Percentiles rank a stretch among this genome's conserved stretches.
Evolutionary conservation across 2,329 filamentous ascomycete genomes (phyloP).

Genomic region (Pestalotiopsis sp.): DNA sequence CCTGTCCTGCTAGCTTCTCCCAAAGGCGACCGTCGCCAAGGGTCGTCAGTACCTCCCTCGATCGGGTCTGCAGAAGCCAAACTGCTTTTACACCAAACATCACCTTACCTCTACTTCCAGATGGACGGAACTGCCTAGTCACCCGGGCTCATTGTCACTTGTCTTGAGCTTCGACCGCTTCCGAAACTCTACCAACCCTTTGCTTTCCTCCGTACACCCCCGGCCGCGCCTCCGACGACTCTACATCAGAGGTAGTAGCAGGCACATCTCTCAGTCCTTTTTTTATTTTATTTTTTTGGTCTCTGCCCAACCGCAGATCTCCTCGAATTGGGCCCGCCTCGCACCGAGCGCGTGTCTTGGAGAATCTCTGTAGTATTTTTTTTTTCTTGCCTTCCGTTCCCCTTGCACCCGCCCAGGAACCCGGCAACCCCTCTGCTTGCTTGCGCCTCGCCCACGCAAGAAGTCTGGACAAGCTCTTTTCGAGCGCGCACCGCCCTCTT

Average conservation of each 20-base stretch:
- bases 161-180: constrained; percentile 5
- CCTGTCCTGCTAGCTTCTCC: constrained; percentile 16
- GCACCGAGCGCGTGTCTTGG: constrained; percentile 22
- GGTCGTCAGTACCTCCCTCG: constrained; percentile 11
- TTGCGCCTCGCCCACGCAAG: constrained; percentile 17
- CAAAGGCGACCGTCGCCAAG: constrained; percentile 11
- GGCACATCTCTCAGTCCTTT: not conserved
- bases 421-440: constrained; percentile 27
- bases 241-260: constrained; percentile 11
- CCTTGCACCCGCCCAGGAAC: constrained; percentile 24
- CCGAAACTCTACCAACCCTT: constrained; percentile 3
- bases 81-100: constrained; percentile 14
- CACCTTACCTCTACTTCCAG: not conserved
- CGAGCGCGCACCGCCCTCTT: constrained; percentile 4
- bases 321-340: constrained; percentile 25
- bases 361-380: not conserved
- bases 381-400: not conserved
- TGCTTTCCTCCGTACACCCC: constrained; percentile 34
- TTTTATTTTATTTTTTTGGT: constrained; percentile 19
- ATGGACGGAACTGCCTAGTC: not conserved
- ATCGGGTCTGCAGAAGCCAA: constrained; percentile 9
- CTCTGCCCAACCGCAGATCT: constrained; percentile 42
- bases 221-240: constrained; percentile 21
- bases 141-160: constrained; percentile 3
- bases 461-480: constrained; percentile 6